Evolutionary conservation across 2,329 filamentous ascomycete species (phyloP).

Genomic region (Cephalotrichum gorgonifer): DNA sequence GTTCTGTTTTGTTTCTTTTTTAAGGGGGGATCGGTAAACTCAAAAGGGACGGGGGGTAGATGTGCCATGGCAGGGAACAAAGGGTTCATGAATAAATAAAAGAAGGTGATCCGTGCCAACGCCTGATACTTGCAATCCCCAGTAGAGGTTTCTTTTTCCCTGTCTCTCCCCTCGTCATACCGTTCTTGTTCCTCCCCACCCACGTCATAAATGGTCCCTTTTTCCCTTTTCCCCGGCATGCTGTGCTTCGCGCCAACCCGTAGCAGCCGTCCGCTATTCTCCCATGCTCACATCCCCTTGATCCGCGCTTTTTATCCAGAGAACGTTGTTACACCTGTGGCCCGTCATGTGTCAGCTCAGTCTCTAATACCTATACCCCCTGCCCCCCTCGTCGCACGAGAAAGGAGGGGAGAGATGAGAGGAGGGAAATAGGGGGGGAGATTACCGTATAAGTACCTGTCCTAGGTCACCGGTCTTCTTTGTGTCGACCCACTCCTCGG

Average conservation of each 20-base stretch:
- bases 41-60: not conserved
- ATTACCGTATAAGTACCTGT: slow-evolving; percentile 80
- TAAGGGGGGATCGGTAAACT: no score
- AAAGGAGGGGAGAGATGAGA: not conserved
- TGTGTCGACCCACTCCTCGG: slow-evolving; percentile 85
- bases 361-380: not conserved
- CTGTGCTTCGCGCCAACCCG: not conserved
- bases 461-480: slow-evolving; percentile 78
- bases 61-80: not conserved
- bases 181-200: not conserved
- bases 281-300: slow-evolving; percentile 47
- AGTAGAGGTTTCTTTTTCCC: not conserved
- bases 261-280: slow-evolving; percentile 22
- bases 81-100: not conserved
- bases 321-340: slow-evolving; percentile 83
- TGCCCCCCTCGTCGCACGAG: not conserved
- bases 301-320: slow-evolving; percentile 67
- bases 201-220: not conserved
- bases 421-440: not conserved
- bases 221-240: no score
- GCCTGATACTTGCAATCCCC: not conserved
- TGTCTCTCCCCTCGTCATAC: not conserved
- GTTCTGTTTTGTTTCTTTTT: not conserved
- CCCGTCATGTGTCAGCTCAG: no score
- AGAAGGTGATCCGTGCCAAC: not conserved